Evolutionary conservation across 2,329 filamentous ascomycete species (phyloP).

Genomic region (Coniella lustricola): DNA sequence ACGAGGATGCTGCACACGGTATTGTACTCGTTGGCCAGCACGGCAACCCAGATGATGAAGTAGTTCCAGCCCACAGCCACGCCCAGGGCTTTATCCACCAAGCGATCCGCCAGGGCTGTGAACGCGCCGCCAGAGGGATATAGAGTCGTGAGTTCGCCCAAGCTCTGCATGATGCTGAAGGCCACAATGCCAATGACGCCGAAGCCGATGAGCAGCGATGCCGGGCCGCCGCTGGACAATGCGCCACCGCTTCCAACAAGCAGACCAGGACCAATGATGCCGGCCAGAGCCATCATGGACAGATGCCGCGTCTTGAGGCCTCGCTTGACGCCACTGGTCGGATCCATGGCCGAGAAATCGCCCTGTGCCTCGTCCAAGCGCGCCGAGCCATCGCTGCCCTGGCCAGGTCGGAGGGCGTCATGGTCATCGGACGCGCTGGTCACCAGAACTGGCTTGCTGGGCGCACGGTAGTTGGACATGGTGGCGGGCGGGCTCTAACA

Average conservation of each 20-base stretch:
- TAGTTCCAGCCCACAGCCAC: constrained; percentile 68
- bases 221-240: constrained; percentile 61
- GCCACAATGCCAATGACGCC: constrained; percentile 64
- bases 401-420: background rate
- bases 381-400: background rate
- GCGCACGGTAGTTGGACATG: constrained; percentile 7
- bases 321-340: constrained; percentile 59
- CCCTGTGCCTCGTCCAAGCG: constrained; percentile 31
- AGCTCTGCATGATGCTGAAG: constrained; percentile 61
- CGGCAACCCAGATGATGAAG: constrained; percentile 57
- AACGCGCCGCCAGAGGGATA: constrained; percentile 67
- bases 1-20: constrained; percentile 58
- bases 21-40: constrained; percentile 66
- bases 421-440: background rate
- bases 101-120: constrained; percentile 61
- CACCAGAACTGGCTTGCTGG: constrained; percentile 2
- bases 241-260: constrained; percentile 67
- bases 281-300: constrained; percentile 58
- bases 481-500: background rate
- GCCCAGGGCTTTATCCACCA: constrained; percentile 63
- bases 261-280: constrained; percentile 61
- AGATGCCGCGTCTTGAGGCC: constrained; percentile 63
- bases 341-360: constrained; percentile 45
- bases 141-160: constrained; percentile 68
- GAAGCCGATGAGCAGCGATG: constrained; percentile 66